Percentiles rank a stretch among this genome's conserved stretches.
These are phyloP conservation scores for Starmerella tilneyi DNA, from an alignment of 805 yeast genomes.

Conservation along the genomic window DNA sequence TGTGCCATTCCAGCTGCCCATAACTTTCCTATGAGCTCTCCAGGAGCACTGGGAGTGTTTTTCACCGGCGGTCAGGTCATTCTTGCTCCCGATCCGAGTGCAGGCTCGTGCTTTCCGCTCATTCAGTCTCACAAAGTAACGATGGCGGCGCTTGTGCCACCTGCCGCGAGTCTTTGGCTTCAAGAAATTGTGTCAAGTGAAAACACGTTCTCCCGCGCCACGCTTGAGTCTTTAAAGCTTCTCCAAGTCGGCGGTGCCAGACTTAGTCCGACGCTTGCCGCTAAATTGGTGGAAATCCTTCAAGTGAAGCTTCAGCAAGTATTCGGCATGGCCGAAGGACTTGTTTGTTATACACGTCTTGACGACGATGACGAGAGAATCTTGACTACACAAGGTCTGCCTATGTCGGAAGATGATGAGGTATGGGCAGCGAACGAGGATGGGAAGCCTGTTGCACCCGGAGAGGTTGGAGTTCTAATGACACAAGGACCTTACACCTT, in stretches of 20 bases:
- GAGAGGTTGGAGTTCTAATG: constrained; percentile 18
- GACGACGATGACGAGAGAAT: constrained; percentile 11
- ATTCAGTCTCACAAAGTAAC: constrained; percentile 12
- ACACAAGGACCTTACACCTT: constrained; percentile 19
- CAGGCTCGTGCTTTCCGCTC: constrained; percentile 15
- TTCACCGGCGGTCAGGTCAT: constrained; percentile 16
- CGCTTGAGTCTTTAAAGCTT: constrained; percentile 9
- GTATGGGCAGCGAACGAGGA: constrained; percentile 16
- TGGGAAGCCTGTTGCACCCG: constrained; percentile 6
- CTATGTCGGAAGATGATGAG: constrained; percentile 18
- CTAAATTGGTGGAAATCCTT: constrained; percentile 8
- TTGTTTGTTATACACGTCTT: constrained; percentile 17
- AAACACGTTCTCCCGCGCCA: too few relatives aligned
- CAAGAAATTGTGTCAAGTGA: constrained; percentile 6
- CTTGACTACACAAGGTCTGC: constrained; percentile 17
- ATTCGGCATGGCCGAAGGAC: constrained; percentile 21
- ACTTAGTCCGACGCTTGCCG: constrained; percentile 18
- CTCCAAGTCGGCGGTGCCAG: constrained; percentile 20
- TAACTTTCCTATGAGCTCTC: constrained; percentile 21
- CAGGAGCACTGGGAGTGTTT: constrained; percentile 18
- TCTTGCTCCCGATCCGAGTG: constrained; percentile 15
- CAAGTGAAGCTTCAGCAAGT: constrained; percentile 17
- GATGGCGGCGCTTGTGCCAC: constrained; percentile 18
- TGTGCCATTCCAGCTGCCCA: constrained; percentile 19
- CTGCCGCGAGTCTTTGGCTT: constrained; percentile 19